phyloP scores from a whole-genome alignment of 2,329 filamentous ascomycete species.

The Pseudogymnoascus destructans region DNA sequence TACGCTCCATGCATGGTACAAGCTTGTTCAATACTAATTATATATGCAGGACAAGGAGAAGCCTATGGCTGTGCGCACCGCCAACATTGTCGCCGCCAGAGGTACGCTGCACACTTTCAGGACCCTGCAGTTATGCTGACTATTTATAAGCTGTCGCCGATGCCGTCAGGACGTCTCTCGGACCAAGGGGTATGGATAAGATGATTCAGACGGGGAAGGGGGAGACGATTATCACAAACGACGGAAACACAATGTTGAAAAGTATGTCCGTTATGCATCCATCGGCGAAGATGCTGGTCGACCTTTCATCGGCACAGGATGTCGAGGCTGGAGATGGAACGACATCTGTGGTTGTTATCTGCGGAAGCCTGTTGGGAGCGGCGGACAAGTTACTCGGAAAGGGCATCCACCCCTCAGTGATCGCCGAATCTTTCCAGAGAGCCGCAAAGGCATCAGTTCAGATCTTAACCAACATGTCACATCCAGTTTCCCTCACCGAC shows the following conservation, averaged over 20 bases:
- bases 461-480: slow-evolving; percentile 88
- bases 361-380: slow-evolving; percentile 83
- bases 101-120: slow-evolving; percentile 38
- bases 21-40: slow-evolving; percentile 19
- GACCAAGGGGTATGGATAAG: slow-evolving; percentile 62
- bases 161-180: slow-evolving; percentile 91
- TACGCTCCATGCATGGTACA: slow-evolving; percentile 25
- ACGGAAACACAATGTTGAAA: slow-evolving; percentile 97
- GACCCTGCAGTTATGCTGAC: slow-evolving; percentile 19
- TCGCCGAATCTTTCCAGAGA: slow-evolving; percentile 94
- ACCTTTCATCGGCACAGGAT: slow-evolving; percentile 92
- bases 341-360: slow-evolving; percentile 95
- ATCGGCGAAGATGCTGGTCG: slow-evolving; percentile 98
- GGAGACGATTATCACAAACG: slow-evolving; percentile 98
- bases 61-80: slow-evolving; percentile 89
- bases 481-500: slow-evolving; percentile 80
- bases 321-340: slow-evolving; percentile 97
- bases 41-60: slow-evolving; percentile 72
- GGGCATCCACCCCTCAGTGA: slow-evolving; percentile 93
- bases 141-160: slow-evolving; percentile 68
- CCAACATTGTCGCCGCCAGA: slow-evolving; percentile 95
- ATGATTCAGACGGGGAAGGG: slow-evolving; percentile 85
- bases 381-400: slow-evolving; percentile 84
- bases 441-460: slow-evolving; percentile 80
- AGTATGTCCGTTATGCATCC: slow-evolving; percentile 99